phyloP scores from a whole-genome alignment of 768 basidiomycete genomes.

The Terana coerulea region DNA sequence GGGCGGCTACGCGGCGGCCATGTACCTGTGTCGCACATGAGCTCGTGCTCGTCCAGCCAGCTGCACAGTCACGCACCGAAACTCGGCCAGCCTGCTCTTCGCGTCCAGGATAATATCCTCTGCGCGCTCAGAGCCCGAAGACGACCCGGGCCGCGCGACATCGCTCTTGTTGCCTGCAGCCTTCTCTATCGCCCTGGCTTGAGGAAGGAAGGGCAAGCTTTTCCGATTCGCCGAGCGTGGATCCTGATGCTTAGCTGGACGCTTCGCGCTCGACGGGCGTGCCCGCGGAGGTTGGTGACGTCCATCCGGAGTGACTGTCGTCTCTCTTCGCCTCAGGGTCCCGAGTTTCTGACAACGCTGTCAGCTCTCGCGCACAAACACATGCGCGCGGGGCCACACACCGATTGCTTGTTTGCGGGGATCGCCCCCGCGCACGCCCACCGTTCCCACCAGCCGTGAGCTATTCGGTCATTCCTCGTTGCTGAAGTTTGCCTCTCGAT shows the following conservation, averaged over 20 bases:
- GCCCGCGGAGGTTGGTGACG: constrained; percentile 28
- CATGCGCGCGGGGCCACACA: constrained; percentile 3
- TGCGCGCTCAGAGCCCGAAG: constrained; percentile 7
- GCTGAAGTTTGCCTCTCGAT: constrained; percentile 19
- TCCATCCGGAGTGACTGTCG: constrained; percentile 43
- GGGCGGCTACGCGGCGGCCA: constrained; percentile 2
- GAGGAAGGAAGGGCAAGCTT: constrained; percentile 18
- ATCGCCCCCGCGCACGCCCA: constrained; percentile 37
- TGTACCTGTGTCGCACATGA: constrained; percentile 7
- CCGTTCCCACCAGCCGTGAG: constrained; percentile 47
- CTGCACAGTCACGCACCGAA: constrained; percentile 22
- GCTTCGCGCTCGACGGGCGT: constrained; percentile 14
- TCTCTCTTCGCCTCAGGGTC: constrained; percentile 40
- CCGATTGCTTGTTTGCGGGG: constrained; percentile 7
- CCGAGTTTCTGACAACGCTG: constrained; percentile 26
- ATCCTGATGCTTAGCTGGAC: constrained; percentile 17
- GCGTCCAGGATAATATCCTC: constrained; percentile 1
- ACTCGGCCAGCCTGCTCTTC: constrained; percentile 21
- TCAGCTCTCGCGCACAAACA: not conserved
- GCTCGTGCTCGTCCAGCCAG: not conserved
- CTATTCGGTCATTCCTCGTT: constrained; percentile 32
- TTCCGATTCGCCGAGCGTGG: constrained; percentile 20
- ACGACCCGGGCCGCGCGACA: constrained; percentile 18
- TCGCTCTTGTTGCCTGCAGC: constrained; percentile 4
- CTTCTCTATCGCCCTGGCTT: constrained; percentile 12